Base-by-base conservation (phyloP, 2,329 filamentous ascomycete species). In the Trichoderma sp. region DNA sequence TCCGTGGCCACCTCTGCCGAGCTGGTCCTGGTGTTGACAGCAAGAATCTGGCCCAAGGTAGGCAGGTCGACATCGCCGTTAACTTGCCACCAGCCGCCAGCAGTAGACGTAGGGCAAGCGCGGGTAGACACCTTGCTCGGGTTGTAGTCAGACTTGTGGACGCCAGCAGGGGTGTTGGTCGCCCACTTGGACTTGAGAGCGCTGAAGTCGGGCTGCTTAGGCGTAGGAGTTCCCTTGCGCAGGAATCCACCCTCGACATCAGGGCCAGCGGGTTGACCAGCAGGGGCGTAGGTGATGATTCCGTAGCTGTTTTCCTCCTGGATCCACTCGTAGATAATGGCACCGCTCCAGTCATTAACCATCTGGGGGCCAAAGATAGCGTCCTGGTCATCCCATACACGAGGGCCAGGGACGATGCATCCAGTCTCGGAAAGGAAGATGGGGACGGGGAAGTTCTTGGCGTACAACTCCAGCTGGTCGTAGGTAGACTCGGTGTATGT, bases 381-480 rank as follows among this genome's bases (percentile, higher is more conserved):
- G 53, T 87, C 85, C 81, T 96, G 93, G 78, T 97, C 92, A 28
- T 85, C 85, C 78, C 92, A 94, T 1, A 85, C 82, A 57, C 92
- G 87, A 0, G 91, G 90, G 2, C 83, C 82, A 1, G 85, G 85
- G 1, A 84, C 86, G 79, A 93, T 95, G 86, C 94, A 97, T 72
- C 94, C 94, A 3, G 93, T 96, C 82, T 97, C 94, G 39, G 93
- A 95, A 82, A 97, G 93, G 85, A 94, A 95, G 76, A 96, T 93
- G 23, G 93, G 94, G n/a, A 97, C 89, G 61, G 90, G 91, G 81
- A 94, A 95, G 76, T 88, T 81, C 47, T 87, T 86, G 6, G 92
- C 90, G 74, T 92, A 90, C 68, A 85, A 80, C 79, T 94, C 87
- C 32, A 97, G 88, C 73, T 85, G 84, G 61, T 84, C 78, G 82